phyloP scores from a whole-genome alignment of 495 filamentous ascomycete species.

The Neurospora sp. region DNA sequence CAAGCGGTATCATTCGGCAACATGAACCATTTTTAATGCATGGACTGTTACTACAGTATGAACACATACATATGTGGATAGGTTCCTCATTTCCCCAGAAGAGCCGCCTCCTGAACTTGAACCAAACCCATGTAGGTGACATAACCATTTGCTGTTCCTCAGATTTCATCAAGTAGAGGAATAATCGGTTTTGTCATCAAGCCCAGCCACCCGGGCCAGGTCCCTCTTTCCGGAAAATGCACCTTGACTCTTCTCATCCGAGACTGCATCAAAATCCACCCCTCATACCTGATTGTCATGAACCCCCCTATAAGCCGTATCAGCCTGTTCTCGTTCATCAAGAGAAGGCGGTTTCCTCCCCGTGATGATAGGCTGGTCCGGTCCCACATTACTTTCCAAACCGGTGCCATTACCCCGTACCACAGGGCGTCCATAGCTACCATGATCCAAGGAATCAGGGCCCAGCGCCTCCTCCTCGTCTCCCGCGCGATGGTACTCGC shows the following conservation, averaged over 20 bases:
- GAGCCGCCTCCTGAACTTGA: background rate
- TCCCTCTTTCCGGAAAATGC: background rate
- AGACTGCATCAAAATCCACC: background rate
- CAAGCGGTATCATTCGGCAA: background rate
- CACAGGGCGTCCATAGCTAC: constrained; percentile 1
- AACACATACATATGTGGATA: background rate
- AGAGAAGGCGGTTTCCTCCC: background rate
- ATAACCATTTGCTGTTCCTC: background rate
- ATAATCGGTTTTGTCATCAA: background rate
- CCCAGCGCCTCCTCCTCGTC: constrained; percentile 26
- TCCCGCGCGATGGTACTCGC: constrained; percentile 19
- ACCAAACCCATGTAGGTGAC: background rate
- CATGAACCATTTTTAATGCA: background rate
- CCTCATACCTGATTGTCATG: background rate
- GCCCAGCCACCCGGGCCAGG: background rate
- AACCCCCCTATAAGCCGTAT: background rate
- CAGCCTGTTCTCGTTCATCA: background rate
- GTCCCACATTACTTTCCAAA: background rate
- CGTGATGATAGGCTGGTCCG: background rate
- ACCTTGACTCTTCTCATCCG: background rate
- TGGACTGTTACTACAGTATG: background rate
- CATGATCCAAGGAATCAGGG: constrained; percentile 5
- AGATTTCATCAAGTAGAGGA: background rate
- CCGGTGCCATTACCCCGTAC: background rate
- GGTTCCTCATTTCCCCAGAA: background rate